Evolutionary conservation across 768 basidiomycete species (phyloP).

Genomic region (Dioszegia aurantiaca): DNA sequence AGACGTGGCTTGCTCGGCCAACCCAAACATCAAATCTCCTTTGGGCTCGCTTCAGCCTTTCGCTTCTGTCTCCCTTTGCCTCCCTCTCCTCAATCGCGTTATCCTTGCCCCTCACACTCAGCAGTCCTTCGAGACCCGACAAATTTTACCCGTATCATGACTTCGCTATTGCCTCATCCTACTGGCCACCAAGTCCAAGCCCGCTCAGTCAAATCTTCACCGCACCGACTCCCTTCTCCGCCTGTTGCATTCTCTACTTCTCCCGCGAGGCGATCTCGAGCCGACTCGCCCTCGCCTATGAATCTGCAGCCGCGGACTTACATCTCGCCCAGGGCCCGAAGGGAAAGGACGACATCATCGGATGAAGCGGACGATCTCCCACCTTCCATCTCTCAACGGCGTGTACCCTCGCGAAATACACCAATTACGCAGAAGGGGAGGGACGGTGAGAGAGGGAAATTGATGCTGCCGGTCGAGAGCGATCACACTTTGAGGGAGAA

Average conservation of each 20-base stretch:
- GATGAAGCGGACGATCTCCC: conserved; percentile 11
- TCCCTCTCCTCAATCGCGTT: no score
- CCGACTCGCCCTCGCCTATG: conserved; percentile 6
- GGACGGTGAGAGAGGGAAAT: not conserved
- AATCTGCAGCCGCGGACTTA: not conserved
- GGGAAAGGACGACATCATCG: not conserved
- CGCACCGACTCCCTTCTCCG: not conserved
- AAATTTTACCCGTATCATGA: not conserved
- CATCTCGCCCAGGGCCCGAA: not conserved
- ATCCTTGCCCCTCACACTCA: not conserved
- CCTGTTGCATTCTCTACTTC: conserved; percentile 9
- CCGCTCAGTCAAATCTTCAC: not conserved
- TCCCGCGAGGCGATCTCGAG: not conserved
- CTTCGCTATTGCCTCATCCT: conserved; percentile 4
- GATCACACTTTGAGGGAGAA: conserved; percentile 10
- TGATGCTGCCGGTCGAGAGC: not conserved
- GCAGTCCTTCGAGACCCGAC: not conserved
- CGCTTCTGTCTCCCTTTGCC: no score
- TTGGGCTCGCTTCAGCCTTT: no score
- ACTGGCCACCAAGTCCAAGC: not conserved
- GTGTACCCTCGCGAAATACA: not conserved
- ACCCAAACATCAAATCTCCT: no score
- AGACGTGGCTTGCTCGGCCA: no score
- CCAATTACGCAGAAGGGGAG: not conserved
- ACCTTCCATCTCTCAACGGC: conserved; percentile 18